Evolutionary conservation across 2,329 filamentous ascomycete species (phyloP).

Genomic region (Emergomyces orientalis): DNA sequence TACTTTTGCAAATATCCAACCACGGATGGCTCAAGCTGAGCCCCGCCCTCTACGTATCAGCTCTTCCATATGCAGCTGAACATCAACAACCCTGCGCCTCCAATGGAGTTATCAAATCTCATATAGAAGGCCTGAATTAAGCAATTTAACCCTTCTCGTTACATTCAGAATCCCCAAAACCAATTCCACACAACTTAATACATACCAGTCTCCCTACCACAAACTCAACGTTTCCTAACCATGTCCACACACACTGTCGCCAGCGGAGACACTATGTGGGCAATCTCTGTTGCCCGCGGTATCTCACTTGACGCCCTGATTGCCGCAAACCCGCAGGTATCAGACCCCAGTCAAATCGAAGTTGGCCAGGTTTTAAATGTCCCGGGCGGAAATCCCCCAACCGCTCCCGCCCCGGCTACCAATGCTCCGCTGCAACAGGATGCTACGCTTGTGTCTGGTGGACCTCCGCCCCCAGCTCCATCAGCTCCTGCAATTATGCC

Average conservation of each 20-base stretch:
- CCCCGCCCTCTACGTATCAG: no score
- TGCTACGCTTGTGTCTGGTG: background rate
- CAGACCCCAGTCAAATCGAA: constrained; percentile 13
- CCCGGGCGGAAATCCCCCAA: constrained; percentile 1
- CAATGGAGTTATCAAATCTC: background rate
- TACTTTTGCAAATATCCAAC: no score
- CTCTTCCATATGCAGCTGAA: no score
- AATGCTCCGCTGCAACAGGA: background rate
- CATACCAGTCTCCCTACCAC: background rate
- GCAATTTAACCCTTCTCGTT: background rate
- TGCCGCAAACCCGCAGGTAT: constrained; percentile 14
- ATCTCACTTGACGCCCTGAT: constrained; percentile 15
- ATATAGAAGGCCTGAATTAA: background rate
- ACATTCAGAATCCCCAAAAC: background rate
- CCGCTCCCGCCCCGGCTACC: background rate
- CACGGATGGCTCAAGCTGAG: no score
- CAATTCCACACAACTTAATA: background rate
- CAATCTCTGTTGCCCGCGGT: constrained; percentile 29
- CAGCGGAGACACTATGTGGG: constrained; percentile 19
- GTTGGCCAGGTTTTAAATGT: constrained; percentile 15
- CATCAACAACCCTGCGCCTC: background rate
- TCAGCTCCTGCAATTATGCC: background rate
- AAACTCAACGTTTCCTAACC: background rate
- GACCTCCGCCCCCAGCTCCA: background rate
- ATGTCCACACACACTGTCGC: constrained; percentile 13